These are phyloP conservation scores for Botrytis squamosa DNA, from an alignment of 2,329 filamentous ascomycete genomes.

Conservation along the genomic window DNA sequence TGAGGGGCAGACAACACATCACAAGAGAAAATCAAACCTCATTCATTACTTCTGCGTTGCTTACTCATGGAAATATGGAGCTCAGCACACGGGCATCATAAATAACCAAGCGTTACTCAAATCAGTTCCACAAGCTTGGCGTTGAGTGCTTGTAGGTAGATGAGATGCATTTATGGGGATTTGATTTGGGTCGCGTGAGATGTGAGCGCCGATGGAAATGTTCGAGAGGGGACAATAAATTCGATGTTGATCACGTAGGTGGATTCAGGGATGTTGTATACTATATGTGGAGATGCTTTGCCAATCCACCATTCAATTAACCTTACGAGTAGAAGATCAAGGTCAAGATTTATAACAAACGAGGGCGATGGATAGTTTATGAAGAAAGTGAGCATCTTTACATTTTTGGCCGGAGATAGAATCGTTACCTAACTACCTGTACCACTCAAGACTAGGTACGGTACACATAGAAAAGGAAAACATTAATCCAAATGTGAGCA, in stretches of 20 bases:
- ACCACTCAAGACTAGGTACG: background rate
- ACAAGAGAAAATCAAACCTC: constrained; percentile 11
- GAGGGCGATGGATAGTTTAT: background rate
- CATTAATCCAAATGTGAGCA: background rate
- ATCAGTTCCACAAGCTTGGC: background rate
- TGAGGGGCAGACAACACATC: constrained; percentile 8
- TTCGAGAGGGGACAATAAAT: background rate
- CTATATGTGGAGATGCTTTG: background rate
- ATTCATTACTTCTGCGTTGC: background rate
- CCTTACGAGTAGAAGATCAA: background rate
- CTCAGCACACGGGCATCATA: constrained; percentile 3
- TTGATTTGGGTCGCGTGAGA: background rate
- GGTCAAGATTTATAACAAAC: background rate
- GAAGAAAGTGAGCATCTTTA: background rate
- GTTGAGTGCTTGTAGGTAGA: background rate
- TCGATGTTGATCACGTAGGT: background rate
- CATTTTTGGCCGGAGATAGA: background rate
- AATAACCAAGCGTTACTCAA: constrained; percentile 9
- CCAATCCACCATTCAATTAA: background rate
- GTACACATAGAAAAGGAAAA: background rate
- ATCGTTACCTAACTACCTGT: background rate
- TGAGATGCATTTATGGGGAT: background rate
- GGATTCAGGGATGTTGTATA: background rate
- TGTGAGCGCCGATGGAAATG: background rate
- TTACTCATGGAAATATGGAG: constrained; percentile 21